Base-by-base conservation (phyloP, 2,329 filamentous ascomycete species). In the Helotiales sp. region DNA sequence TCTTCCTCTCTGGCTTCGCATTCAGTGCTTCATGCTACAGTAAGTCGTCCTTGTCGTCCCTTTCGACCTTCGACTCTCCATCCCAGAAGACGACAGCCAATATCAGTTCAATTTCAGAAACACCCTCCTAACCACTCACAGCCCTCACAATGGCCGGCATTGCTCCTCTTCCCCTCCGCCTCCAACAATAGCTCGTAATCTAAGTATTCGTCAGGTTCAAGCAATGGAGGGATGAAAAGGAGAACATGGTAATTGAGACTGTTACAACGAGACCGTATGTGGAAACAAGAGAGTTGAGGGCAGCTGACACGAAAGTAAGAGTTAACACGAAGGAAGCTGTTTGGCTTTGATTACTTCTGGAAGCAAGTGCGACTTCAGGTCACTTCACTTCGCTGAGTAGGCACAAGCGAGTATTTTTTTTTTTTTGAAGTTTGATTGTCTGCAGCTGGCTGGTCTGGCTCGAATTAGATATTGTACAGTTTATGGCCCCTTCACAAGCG, bases 381-480 rank as follows among this genome's bases (percentile, higher is more conserved):
- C 22, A 26, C 22, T 49, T 52, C 26, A 30, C 49, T 45, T 45
- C 8, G 34, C 3, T 40, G 2, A 15, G 43, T 28, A 49, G n/a
- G 30, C 6, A 37, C 22, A 28, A 2, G 34, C 13, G 28, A 34
- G 24, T 26, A n/a, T n/a, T n/a, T n/a, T n/a, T n/a, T n/a, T n/a
- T 26, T 70, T 69, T 65, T 50, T 65, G n/a, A 64, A 72, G 52
- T 67, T 68, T 70, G 37, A 68, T 72, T 72, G 61, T 72, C 68
- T 70, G 60, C 54, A 67, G 75, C 72, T 74, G 75, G 74, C 75
- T 75, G 74, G 73, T 71, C 47, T 70, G 71, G 70, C 72, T 59
- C 68, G 70, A 74, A 52, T 74, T 74, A 74, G 67, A 72, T 77
- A 77, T 74, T 76, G 72, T 77, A 76, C 74, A 77, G 72, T 72